A percentile compares a stretch with the other conserved stretches of the same genome.
Evolutionary conservation across 257 asterid genomes (phyloP).

Genomic region (Jacaranda mimosifolia): DNA sequence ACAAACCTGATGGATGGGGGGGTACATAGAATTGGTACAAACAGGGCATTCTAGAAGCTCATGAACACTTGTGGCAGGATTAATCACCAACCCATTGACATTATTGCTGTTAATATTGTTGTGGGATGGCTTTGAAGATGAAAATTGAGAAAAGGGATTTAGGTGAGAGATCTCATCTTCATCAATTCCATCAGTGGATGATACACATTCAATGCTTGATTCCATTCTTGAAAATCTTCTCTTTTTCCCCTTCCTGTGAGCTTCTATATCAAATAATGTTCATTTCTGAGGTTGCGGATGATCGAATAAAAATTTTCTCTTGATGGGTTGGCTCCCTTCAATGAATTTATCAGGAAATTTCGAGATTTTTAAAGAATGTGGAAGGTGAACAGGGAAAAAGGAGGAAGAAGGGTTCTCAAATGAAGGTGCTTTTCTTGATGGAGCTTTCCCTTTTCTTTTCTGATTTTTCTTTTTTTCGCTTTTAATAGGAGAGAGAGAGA

Average conservation of each 20-base stretch:
- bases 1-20: slow-evolving; percentile 76
- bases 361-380: slow-evolving; percentile 24
- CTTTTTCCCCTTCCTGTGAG: slow-evolving; percentile 24
- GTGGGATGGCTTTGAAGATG: slow-evolving; percentile 52
- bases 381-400: slow-evolving; percentile 37
- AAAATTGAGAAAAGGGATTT: slow-evolving; percentile 51
- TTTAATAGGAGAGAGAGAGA: slow-evolving; percentile 4
- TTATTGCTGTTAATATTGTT: slow-evolving; percentile 39
- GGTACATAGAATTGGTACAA: slow-evolving; percentile 77
- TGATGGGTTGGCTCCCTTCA: slow-evolving; percentile 11
- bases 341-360: slow-evolving; percentile 27
- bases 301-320: slow-evolving; percentile 25
- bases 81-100: slow-evolving; percentile 46
- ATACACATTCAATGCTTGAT: slow-evolving; percentile 68
- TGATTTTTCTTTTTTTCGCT: background rate
- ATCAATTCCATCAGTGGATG: slow-evolving; percentile 61
- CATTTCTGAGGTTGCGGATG: slow-evolving; percentile 39
- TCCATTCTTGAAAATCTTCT: slow-evolving; percentile 47
- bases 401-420: slow-evolving; percentile 45
- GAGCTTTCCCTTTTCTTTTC: slow-evolving; percentile 21
- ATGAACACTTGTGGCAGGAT: slow-evolving; percentile 62
- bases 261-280: slow-evolving; percentile 38
- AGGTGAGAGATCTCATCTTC: slow-evolving; percentile 67
- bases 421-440: slow-evolving; percentile 57
- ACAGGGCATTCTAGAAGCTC: slow-evolving; percentile 79